Conservation (phyloP, 345 rosid species). For the Excoecaria agallocha region DNA sequence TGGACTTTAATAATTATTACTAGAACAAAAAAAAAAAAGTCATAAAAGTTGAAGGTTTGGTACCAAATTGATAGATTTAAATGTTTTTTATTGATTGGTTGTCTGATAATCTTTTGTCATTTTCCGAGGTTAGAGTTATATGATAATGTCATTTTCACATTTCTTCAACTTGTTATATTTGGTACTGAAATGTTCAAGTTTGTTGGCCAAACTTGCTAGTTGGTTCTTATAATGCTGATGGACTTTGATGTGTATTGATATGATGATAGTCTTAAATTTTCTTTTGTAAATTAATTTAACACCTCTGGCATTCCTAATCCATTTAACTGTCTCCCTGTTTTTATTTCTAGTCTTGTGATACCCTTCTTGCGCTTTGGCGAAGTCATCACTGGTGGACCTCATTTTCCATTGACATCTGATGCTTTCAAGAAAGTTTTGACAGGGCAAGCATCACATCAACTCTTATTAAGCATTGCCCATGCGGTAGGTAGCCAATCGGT, state of each 20-base stretch:
- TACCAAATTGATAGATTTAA: background rate
- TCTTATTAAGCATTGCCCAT: constrained; percentile 66
- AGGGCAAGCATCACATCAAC: constrained; percentile 76
- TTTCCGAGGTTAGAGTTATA: background rate
- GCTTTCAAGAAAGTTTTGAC: constrained; percentile 83
- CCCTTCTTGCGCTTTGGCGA: constrained; percentile 97
- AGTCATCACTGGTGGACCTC: constrained; percentile 68
- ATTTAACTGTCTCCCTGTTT: constrained; percentile 26
- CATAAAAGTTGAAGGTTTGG: background rate
- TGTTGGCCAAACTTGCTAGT: background rate
- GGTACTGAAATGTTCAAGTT: background rate
- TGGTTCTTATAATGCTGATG: background rate
- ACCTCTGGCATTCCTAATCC: background rate
- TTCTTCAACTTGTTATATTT: background rate
- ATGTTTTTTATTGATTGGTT: background rate
- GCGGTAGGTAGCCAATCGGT: constrained; percentile 54
- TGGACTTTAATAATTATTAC: too few species aligned
- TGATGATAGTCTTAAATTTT: background rate
- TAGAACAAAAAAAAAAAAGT: too few species aligned
- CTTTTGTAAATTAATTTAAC: background rate
- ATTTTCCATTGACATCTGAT: constrained; percentile 84
- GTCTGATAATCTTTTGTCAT: too few species aligned
- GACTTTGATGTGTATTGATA: background rate
- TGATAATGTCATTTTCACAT: background rate
- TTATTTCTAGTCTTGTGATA: constrained; percentile 59